Base-by-base conservation (phyloP, 108 stramenopile genomes). In the Pseudonitzschia multiseries region DNA sequence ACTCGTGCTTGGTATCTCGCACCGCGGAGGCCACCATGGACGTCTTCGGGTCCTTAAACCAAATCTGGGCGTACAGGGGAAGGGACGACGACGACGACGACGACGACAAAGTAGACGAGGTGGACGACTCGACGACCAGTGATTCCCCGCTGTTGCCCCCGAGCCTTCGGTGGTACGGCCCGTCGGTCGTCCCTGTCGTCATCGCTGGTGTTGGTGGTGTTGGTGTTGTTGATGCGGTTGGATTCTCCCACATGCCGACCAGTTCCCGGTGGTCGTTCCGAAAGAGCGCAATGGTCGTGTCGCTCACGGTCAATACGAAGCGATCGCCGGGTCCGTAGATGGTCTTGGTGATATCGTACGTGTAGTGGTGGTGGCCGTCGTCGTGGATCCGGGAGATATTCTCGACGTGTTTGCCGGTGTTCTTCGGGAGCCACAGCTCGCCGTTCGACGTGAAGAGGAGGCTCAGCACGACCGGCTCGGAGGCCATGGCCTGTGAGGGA, bases 221-320 rank as follows among this genome's bases (percentile, higher is more conserved):
- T 6, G 36, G 36, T 36, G 36, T 36, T 6, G 36, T 5, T 36
- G 4, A 36, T 36, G 6, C 5, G 4, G 32, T 29, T 0, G 61
- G 61, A 62, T 62, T 62, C 32, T 21, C 36, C 61, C 61, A 62
- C 36, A 40, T 2, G n/a, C 61, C 61, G 17, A 62, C 14, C 36
- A 62, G 20, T 33, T 62, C 61, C 1, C 22, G 54, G 36, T 62
- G 15, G 29, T 62, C 36, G 36, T 62, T 62, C 32, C 61, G 61
- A 18, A 40, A 62, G 4, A 62, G 29, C 6, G 36, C n/a, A n/a
- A 62, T 62, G 18, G 36, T 20, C 13, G 10, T 14, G 20, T 32
- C n/a, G 17, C 32, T 62, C 13, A 62, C 29, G 3, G 15, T 62
- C 12, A 62, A 13, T 1, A 62, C 61, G 29, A 62, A 62, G 15